Percentiles rank a stretch among this genome's conserved stretches.
Evolutionary conservation across 1,284 basidiomycete genomes (phyloP).

Genomic region (Cronartium quercuum): DNA sequence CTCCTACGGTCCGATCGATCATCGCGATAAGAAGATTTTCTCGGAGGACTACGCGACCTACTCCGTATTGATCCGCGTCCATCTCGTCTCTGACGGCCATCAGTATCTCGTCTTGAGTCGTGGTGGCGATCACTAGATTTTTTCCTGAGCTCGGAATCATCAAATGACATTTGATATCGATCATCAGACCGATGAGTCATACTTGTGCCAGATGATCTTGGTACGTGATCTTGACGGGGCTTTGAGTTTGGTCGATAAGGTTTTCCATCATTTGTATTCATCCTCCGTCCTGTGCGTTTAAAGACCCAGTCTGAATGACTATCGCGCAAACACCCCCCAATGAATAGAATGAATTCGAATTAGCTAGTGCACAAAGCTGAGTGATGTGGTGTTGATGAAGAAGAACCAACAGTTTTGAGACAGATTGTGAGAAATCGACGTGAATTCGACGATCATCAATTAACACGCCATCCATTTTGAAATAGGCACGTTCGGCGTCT

Average conservation of each 20-base stretch:
- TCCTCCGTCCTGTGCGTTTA: constrained; percentile 19
- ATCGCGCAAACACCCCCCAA: not conserved
- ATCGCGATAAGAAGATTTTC: not conserved
- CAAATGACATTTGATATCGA: constrained; percentile 29
- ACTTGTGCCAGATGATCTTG: not conserved
- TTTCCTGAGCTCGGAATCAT: not conserved
- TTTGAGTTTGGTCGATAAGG: not conserved
- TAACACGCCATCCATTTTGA: constrained; percentile 99
- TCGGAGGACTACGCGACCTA: not conserved
- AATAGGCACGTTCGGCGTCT: constrained; percentile 93
- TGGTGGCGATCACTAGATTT: not conserved
- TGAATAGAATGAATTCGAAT: not conserved
- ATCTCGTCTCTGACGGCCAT: not conserved
- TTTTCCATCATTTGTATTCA: not conserved
- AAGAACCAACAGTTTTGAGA: constrained; percentile 57
- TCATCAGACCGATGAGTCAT: not conserved
- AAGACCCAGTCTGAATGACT: constrained; percentile 37
- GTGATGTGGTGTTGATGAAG: not conserved
- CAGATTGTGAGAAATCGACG: constrained; percentile 84
- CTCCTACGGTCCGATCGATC: not conserved
- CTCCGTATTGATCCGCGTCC: not conserved
- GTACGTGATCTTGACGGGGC: not conserved
- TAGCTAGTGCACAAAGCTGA: not conserved
- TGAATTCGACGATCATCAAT: constrained; percentile 98
- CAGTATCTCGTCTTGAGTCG: not conserved